Conservation (phyloP, 208 protist species). For the Trypanosoma scelopori region DNA sequence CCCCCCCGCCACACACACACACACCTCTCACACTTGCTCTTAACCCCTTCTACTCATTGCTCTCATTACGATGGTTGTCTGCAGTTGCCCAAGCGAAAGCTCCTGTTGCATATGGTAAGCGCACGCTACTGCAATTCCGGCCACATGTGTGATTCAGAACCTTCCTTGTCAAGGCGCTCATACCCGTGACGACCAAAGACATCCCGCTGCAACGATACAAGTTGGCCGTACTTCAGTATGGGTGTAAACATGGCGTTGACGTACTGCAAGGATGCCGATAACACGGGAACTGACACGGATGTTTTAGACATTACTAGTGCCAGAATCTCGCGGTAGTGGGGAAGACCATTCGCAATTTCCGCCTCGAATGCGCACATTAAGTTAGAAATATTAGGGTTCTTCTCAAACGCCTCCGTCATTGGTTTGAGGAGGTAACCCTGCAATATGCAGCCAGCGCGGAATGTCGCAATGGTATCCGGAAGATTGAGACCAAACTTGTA, state of each 20-base stretch:
- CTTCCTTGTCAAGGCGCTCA: slow-evolving; percentile 84
- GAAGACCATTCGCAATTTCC: slow-evolving; percentile 70
- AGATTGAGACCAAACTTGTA: slow-evolving; percentile 87
- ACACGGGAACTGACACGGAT: slow-evolving; percentile 65
- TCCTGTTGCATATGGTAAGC: background rate
- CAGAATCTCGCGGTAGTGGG: slow-evolving; percentile 68
- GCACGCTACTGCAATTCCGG: slow-evolving; percentile 73
- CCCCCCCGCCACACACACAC: no score
- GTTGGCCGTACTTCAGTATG: slow-evolving; percentile 77
- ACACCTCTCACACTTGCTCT: background rate
- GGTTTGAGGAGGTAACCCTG: slow-evolving; percentile 85
- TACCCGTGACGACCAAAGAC: slow-evolving; percentile 91
- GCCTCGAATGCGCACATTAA: slow-evolving; percentile 85
- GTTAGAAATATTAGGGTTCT: slow-evolving; percentile 83
- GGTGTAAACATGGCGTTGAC: slow-evolving; percentile 86
- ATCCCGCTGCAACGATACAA: slow-evolving; percentile 91
- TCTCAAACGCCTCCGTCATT: slow-evolving; percentile 89
- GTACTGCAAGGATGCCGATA: slow-evolving; percentile 78
- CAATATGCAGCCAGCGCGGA: slow-evolving; percentile 90
- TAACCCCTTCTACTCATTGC: background rate
- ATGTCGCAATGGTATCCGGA: slow-evolving; percentile 89
- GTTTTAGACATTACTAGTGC: slow-evolving; percentile 52
- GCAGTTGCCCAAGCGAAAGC: no score
- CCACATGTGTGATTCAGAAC: slow-evolving; percentile 78
- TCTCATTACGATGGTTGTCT: background rate